Evolutionary conservation across 169 alveolate genomes (phyloP).

Genomic region (Eimeria mitis): DNA sequence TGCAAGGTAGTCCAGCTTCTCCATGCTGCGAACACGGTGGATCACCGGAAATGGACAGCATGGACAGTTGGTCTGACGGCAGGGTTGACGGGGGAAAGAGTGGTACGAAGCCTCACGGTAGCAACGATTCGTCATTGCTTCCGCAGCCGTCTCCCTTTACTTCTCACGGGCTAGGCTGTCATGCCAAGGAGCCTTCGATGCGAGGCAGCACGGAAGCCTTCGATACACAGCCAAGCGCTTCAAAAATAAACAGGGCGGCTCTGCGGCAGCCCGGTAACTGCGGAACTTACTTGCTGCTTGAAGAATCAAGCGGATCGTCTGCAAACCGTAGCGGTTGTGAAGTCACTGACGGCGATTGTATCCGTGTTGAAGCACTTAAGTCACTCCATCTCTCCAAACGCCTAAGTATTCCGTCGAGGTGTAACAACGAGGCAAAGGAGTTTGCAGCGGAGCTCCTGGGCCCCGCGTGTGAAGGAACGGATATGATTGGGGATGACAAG

Average conservation of each 20-base stretch:
- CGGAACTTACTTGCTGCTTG: neutral
- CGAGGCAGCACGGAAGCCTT: neutral
- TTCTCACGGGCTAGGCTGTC: neutral
- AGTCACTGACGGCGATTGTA: neutral
- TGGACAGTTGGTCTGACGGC: neutral
- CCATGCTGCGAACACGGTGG: neutral
- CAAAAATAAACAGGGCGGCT: neutral
- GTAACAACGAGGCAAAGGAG: neutral
- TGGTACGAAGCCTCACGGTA: neutral
- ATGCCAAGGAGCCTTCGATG: neutral
- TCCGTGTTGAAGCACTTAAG: neutral
- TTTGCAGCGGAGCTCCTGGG: neutral
- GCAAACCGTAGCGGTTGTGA: neutral
- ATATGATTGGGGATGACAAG: neutral
- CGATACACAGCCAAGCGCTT: neutral
- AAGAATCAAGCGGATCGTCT: neutral
- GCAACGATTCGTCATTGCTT: neutral
- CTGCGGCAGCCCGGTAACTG: neutral
- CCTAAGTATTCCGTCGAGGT: neutral
- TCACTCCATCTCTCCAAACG: neutral
- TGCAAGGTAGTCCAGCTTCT: neutral
- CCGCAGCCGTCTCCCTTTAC: neutral
- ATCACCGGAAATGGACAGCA: neutral
- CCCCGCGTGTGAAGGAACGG: neutral
- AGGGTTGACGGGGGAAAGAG: neutral